These are phyloP conservation scores for Silene noctiflora DNA, from an alignment of 179 eudicot species.

Conservation along the genomic window DNA sequence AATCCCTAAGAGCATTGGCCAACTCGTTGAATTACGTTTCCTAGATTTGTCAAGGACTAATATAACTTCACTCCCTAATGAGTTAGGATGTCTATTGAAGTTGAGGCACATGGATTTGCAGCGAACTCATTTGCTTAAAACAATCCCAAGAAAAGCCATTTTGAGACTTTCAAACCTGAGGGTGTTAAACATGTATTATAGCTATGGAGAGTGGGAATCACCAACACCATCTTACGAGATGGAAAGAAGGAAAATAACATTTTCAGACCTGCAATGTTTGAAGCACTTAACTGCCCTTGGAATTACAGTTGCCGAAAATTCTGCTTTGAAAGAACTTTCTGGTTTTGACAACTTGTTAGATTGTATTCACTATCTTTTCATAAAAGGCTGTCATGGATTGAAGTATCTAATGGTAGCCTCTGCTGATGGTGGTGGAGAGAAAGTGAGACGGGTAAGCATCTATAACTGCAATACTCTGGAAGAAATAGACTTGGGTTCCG, in stretches of 20 bases:
- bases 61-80: slow-evolving; percentile 21
- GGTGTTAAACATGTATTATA: slow-evolving; percentile 28
- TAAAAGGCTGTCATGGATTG: slow-evolving; percentile 29
- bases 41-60: slow-evolving; percentile 32
- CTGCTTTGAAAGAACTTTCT: slow-evolving; percentile 23
- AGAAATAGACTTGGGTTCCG: slow-evolving; percentile 28
- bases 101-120: slow-evolving; percentile 33
- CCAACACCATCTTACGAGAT: neutral
- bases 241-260: slow-evolving; percentile 4
- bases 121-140: slow-evolving; percentile 26
- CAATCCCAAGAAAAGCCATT: slow-evolving; percentile 22
- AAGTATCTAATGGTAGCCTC: slow-evolving; percentile 21
- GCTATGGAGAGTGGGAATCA: slow-evolving; percentile 25
- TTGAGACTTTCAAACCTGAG: slow-evolving; percentile 23
- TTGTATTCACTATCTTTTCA: slow-evolving; percentile 23
- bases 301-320: slow-evolving; percentile 23
- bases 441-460: slow-evolving; percentile 25
- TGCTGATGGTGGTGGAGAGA: slow-evolving; percentile 25
- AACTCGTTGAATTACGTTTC: slow-evolving; percentile 20
- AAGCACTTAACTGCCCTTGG: slow-evolving; percentile 21
- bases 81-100: slow-evolving; percentile 21
- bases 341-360: slow-evolving; percentile 20
- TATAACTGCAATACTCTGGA: slow-evolving; percentile 23
- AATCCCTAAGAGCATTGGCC: slow-evolving; percentile 26
- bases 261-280: slow-evolving; percentile 25